Evolutionary conservation across 257 asterid genomes (phyloP).

Genomic region (Solanum acaule): DNA sequence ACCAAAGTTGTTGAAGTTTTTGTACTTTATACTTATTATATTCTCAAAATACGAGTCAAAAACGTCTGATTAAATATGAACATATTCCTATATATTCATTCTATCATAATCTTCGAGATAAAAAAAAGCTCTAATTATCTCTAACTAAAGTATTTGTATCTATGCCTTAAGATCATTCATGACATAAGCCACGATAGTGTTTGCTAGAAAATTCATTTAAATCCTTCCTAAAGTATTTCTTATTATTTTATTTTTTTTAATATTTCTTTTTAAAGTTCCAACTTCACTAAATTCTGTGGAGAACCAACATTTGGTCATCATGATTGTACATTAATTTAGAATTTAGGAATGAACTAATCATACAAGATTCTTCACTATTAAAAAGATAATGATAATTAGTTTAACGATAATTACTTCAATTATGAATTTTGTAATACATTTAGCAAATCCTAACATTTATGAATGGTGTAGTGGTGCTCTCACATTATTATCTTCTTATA

Average conservation of each 20-base stretch:
- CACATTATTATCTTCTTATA: neutral
- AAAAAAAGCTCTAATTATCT: neutral
- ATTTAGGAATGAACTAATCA: neutral
- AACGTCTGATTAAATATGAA: neutral
- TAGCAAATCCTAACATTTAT: neutral
- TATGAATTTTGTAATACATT: neutral
- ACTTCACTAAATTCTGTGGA: neutral
- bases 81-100: neutral
- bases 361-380: neutral
- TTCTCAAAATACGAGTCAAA: neutral
- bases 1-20: fast-evolving
- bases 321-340: neutral
- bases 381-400: neutral
- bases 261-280: too few species aligned
- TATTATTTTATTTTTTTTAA: fast-evolving
- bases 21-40: too few species aligned
- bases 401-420: neutral
- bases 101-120: neutral
- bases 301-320: neutral
- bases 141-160: neutral
- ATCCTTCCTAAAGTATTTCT: neutral
- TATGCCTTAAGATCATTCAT: neutral
- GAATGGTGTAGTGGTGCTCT: neutral
- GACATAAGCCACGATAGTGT: neutral
- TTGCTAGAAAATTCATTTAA: neutral